Evolutionary conservation across 345 rosid genomes (phyloP), one percentile per base, ranked within the genome.

Genomic region (Diplotaxis tenuifolia): DNA sequence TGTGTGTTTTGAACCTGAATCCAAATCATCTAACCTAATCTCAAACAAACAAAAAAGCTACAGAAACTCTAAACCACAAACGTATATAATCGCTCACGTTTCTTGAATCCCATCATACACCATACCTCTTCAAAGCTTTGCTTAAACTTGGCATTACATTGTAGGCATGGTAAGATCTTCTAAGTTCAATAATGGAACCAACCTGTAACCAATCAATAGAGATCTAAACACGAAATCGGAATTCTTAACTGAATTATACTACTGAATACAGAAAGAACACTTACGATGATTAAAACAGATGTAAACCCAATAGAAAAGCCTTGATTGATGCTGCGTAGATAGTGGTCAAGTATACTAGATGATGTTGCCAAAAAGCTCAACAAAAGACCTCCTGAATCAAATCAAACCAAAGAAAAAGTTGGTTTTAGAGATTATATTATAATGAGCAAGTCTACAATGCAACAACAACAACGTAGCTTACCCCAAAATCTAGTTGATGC

Each of bases 401-500:
- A 32, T 14, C 55, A 76, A 55, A 25, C n/a, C 59, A 49, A 29
- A 59, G 32, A 45, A 45, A 6, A 70, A 64, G 23, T 12, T 22
- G 15, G 19, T 32, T 4, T 68, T 62, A 71, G 73, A 23, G 57
- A 62, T 3, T 57, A 4, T 7, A 31, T 14, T 11, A 4, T 28
- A 21, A 40, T 4, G 8, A 32, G 3, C 10, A 34, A 49, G 54
- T 23, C 45, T 47, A 49, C 3, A 47, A 34, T 16, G 53, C 53
- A 3, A 0, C 12, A 40, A 28, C 28, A 54, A 28, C 60, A 53
- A 7, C 19, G 7, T 29, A 67, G 63, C 60, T 67, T 87, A 94
- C 97, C 98, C 98, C 98, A 91, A 83, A 94, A 91, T 61, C 97
- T 92, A 20, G 98, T 88, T 49, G 98, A 94, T 81, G 95, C 96